Evolutionary conservation across 1,284 basidiomycete species (phyloP), one percentile per base, ranked within the genome.

Genomic region (Ustilago nuda): DNA sequence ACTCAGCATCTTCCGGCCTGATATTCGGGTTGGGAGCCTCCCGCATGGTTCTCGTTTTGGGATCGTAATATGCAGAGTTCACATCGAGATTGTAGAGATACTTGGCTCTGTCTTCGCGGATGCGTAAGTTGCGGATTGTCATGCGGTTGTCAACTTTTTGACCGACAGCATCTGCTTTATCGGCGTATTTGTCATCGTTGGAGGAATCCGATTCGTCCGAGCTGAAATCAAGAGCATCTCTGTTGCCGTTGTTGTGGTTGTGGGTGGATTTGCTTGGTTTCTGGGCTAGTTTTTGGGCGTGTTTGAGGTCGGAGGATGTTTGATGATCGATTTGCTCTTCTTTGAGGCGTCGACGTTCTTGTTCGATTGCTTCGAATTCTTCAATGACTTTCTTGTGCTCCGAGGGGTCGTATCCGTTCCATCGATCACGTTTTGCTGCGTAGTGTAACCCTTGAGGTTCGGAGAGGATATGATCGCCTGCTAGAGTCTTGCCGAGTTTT

Each of bases 11-110:
- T 87, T 98, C 94, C 12, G 93, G 88, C 2, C 91, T 88, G 37
- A 94, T 88, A 77, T 91, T 90, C 79, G 90, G 91, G 15, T 92
- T 81, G 0, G 97, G 96, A 43, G 96, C 95, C 84, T 99, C 96
- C 86, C 97, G 93, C 97, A 99, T 99, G 4, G 96, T 97, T 78
- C 97, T 92, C 32, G 97, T 99, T 89, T 99, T 99, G 56, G 97
- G 97, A 84, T 99, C 97, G 85, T 99, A 99, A 88, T 99, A 97
- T 12, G 97, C 96, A 81, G 93, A 95, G 1, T 94, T 92, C 4
- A 93, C 92, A 86, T 98, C 94, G 86, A 99, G 87, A 87, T 99
- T 99, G 87, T 98, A 93, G 80, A 99, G 91, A 82, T 99, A 99
- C 87, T 99, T 99, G 17, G 97, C 97, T 1, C 96, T 98, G 86